Evolutionary conservation across 805 yeast genomes (phyloP), one percentile per base, ranked within the genome.

Genomic region (Starmerella powellii): DNA sequence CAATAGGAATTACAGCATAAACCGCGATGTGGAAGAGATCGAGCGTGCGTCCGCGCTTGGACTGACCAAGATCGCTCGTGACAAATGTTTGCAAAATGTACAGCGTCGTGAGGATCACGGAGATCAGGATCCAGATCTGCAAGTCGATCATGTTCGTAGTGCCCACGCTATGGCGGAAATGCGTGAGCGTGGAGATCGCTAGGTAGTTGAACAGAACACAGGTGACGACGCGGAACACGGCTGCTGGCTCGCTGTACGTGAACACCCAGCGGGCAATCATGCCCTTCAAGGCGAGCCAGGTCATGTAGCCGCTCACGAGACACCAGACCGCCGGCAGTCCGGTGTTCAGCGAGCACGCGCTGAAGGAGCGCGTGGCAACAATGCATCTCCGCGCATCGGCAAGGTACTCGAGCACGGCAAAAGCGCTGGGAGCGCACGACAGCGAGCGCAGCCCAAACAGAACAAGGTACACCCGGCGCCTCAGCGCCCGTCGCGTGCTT

Each of bases 1-100:
- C 97, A 15, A 88, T 85, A 0, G 98, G 98, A n/a, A 88, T 95
- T 31, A 88, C 98, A 2, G 97, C 96, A 64, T 84, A 88, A 2
- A 88, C 96, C 0, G 82, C 85, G 38, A 91, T 82, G 52, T 81
- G 83, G 60, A 85, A 84, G 42, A 87, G 68, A 58, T 88, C 94
- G 46, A 87, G 82, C 28, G 86, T 78, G 41, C 95, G 69, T 52
- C 65, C 62, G 23, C 42, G 28, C 13, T 34, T 28, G 10, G 44
- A 41, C 31, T 58, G 47, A 5, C 64, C 62, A 42, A 65, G 54
- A 48, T 71, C 71, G 42, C 86, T 79, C 11, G 95, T 86, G 49
- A 86, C 78, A 57, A 86, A 88, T 57, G 80, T 85, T 61, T 88
- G 97, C 50, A 79, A 68, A 34, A 82, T 86, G 63, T 79, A 88